Base-by-base conservation (phyloP, 495 filamentous ascomycete species). In the Achaetomiella virescens region DNA sequence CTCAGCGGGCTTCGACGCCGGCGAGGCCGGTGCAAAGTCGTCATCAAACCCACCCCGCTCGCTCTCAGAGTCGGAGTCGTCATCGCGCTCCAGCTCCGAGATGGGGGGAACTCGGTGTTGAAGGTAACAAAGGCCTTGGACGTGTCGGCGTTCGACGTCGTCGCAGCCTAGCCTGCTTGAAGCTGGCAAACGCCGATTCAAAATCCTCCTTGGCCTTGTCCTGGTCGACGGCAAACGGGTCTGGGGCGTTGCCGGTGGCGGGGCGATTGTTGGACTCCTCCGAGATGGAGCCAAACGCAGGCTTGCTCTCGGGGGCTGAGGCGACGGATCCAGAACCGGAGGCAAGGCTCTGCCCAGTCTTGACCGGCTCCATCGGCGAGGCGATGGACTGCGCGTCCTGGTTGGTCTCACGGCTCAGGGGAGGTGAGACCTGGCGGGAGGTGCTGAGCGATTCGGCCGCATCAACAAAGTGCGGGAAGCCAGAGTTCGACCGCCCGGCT, bases 21-120 rank as follows among this genome's bases (percentile, higher is more conserved):
- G 86, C 22, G 84, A 87, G 17, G 78, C 78, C 43, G 88, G 82
- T 3, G 88, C 84, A 62, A 97, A 97, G 63, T 96, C 85, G 66
- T 98, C 92, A 53, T 91, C 91, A 64, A 97, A 98, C 0, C 91
- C 88, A 42, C 76, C 84, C 38, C 88, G 61, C 35, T 81, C 89
- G 60, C 80, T 85, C n/a, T 85, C 89, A 55, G 86, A 90, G 33
- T 91, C 90, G 2, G 72, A 85, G 54, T 68, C 66, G 14, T 92
- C 90, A 57, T 93, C 89, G 47, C 86, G 77, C 41, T 85, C 84
- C 33, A 96, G 67, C 62, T 96, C 91, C 36, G 84, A 85, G 54
- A 97, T 96, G 1, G 93, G 93, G 95, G 95, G 72, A 97, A 97
- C 64, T 97, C 93, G n/a, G 80, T 54, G 55, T 61, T 61, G 48